Evolutionary conservation across 495 filamentous ascomycete genomes (phyloP), one percentile per base, ranked within the genome.

Genomic region (Penicillium robsamsonii): DNA sequence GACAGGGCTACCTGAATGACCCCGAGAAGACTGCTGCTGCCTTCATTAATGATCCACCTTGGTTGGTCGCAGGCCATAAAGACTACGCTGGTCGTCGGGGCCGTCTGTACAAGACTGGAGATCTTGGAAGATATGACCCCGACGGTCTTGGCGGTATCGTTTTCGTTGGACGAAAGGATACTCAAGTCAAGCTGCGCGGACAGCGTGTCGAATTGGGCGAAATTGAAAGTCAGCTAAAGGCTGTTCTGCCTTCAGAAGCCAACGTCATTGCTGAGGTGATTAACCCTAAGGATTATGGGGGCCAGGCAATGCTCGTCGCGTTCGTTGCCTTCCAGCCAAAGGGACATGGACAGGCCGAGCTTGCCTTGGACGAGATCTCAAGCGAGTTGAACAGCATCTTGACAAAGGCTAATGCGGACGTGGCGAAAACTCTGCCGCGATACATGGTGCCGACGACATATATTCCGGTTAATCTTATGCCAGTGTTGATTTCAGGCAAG

Each of bases 161-260:
- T n/a, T 85, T 84, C 58, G 75, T 82, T 2, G 84, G 84, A 25
- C 68, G 85, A 8, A 80, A 81, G 42, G 85, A 88, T 54, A 80
- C 81, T 9, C 83, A 87, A 58, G 81, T 85, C 17, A 88, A 87
- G 63, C 58, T 87, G 4, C 79, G 79, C 13, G 84, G 84, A 10
- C 82, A 87, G 58, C 76, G 84, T 35, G 77, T 88, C 37, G 84
- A 88, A 61, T 71, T 87, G 5, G 79, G 76, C 0, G 84, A 87
- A 51, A 75, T 77, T 31, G 74, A 77, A 55, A 71, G 68, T 58
- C 74, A 75, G 24, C 63, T 75, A 11, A 62, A 61, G 42, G 62
- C 59, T 2, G 59, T 58, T 15, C 60, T 77, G 17, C 70, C 70
- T 13, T 53, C 70, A 0, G 71, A 69, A 6, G 57, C 59, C 7